phyloP scores from a whole-genome alignment of 139 green algal genomes.

The Nannochloris sp. region DNA sequence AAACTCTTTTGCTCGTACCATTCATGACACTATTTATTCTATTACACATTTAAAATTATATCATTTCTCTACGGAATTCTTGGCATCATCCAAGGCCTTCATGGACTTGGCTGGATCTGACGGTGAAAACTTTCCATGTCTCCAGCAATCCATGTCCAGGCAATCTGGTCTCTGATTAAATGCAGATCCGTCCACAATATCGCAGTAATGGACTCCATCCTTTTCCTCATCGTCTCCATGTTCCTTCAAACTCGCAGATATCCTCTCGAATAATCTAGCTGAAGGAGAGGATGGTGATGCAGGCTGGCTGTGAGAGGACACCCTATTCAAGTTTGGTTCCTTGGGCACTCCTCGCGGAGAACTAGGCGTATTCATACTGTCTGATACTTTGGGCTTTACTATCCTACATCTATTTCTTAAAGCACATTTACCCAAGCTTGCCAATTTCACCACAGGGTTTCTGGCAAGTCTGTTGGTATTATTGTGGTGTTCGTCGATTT shows the following conservation, averaged over 20 bases:
- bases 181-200: slow-evolving; percentile 4
- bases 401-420: too few species aligned
- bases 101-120: slow-evolving; percentile 1
- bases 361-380: too few species aligned
- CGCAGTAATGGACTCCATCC: background rate
- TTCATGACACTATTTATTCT: too few species aligned
- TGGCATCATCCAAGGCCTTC: background rate
- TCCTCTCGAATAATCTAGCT: background rate
- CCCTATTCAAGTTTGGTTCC: too few species aligned
- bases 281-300: background rate
- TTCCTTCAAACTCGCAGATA: slow-evolving; percentile 4
- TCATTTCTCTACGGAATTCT: too few species aligned
- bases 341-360: too few species aligned
- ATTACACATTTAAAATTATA: too few species aligned
- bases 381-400: too few species aligned
- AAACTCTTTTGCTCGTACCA: slow-evolving; percentile 2
- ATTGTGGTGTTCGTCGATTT: too few species aligned
- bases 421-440: too few species aligned
- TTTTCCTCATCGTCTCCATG: slow-evolving; percentile 1
- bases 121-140: background rate
- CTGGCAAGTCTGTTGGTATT: too few species aligned
- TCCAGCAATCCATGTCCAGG: background rate
- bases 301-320: background rate
- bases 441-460: too few species aligned
- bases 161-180: slow-evolving; percentile 1